Conservation (phyloP, 345 rosid species). For the Lepidium africanum region DNA sequence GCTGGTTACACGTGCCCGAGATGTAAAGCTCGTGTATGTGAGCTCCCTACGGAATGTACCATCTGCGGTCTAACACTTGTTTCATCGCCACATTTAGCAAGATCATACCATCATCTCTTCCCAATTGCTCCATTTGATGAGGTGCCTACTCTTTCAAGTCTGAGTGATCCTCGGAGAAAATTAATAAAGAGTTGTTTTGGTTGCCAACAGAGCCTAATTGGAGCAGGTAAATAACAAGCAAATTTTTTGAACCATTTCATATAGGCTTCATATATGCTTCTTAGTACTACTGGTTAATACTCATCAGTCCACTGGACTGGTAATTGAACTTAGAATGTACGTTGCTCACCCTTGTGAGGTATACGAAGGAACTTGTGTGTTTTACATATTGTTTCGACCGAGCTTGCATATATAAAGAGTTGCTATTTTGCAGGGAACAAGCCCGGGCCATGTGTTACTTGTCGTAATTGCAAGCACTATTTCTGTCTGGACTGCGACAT, state of each 20-base stretch:
- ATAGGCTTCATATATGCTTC: neutral
- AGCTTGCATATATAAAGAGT: neutral
- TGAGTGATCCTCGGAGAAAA: slow-evolving; percentile 31
- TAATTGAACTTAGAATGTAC: neutral
- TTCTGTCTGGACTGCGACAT: slow-evolving; percentile 95
- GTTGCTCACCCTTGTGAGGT: neutral
- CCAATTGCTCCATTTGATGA: slow-evolving; percentile 84
- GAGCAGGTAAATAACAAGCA: slow-evolving; percentile 38
- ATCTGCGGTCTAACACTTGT: slow-evolving; percentile 88
- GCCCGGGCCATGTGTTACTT: slow-evolving; percentile 41
- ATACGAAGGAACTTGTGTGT: neutral
- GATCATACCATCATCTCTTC: slow-evolving; percentile 95
- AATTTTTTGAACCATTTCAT: neutral
- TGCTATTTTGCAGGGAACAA: slow-evolving; percentile 49
- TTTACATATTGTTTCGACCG: neutral
- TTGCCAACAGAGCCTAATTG: slow-evolving; percentile 65
- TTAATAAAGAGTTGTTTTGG: slow-evolving; percentile 63
- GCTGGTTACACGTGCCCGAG: slow-evolving; percentile 87
- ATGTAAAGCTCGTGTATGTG: slow-evolving; percentile 88
- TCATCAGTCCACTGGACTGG: neutral
- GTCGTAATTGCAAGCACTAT: slow-evolving; percentile 60
- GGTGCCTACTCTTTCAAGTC: slow-evolving; percentile 30
- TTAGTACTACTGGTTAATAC: neutral
- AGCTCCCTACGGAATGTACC: slow-evolving; percentile 80
- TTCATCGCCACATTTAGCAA: slow-evolving; percentile 90